Evolutionary conservation across 75 land plant genomes (phyloP), one percentile per base, ranked within the genome.

Genomic region (Cupressus sempervirens): DNA sequence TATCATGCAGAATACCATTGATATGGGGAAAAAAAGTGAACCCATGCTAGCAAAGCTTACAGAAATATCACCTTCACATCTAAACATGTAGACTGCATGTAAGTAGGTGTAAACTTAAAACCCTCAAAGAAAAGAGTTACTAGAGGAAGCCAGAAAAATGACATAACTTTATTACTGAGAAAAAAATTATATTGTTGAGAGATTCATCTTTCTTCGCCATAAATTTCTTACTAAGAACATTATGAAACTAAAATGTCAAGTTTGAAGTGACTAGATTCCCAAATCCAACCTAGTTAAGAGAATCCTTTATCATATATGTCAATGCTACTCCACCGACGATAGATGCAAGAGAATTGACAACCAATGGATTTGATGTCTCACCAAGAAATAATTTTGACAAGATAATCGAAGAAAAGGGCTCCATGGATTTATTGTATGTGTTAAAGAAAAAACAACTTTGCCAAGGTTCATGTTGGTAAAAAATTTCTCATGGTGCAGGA

Each of bases 351-450:
- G 96, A 92, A 36, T 83, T 56, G 48, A 98, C 86, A 26, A 98
- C 95, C 93, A 87, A 91, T 2, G 88, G 83, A 67, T 91, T 93
- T 12, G 99, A 98, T n/a, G 87, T 23, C 98, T 96, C 99, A 35
- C 96, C 96, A 38, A 98, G 87, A 89, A 98, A 93, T 77, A 93
- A 80, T 26, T 97, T 96, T 43, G 99, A 98, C 8, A 98, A 89
- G 12, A 98, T 81, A 52, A 98, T 99, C 36, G 99, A 94, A 88
- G 96, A 98, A 81, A 98, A 98, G 0, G 99, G 99, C 90, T 98
- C 99, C 95, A 90, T 95, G 67, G 99, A 98, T 88, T 98, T 98
- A 98, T 95, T 68, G 99, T 98, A 84, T 98, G 99, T 18, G 99
- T 98, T 84, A 98, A 98, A 16, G 96, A 94, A 53, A 96, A 97